Conservation (phyloP, 75 land plant genomes). For the Larix kaempferi region DNA sequence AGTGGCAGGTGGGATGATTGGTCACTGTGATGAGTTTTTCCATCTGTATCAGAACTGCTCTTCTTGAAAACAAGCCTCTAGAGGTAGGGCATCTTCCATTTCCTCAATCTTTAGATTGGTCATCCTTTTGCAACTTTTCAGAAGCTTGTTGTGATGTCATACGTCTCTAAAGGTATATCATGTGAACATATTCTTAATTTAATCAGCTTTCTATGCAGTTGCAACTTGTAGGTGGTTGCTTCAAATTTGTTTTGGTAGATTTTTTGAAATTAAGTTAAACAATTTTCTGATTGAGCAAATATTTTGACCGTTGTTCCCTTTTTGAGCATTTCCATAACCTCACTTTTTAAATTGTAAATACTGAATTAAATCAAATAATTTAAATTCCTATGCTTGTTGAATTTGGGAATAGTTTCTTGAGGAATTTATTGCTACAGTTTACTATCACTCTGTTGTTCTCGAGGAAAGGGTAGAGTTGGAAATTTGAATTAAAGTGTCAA, state of each 20-base stretch:
- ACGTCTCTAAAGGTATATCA: not conserved
- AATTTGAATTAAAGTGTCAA: not conserved
- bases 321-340: not conserved
- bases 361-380: not conserved
- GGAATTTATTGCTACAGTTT: not conserved
- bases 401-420: not conserved
- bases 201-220: constrained; percentile 5
- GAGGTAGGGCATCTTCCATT: constrained; percentile 29
- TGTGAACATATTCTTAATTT: not conserved
- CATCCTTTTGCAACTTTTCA: not conserved
- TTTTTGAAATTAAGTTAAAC: not conserved
- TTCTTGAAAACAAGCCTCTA: constrained; percentile 74
- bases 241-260: not conserved
- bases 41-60: constrained; percentile 55
- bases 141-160: not conserved
- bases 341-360: not conserved
- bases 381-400: not conserved
- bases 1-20: constrained; percentile 81
- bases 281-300: not conserved
- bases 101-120: not conserved
- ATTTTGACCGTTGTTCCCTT: not conserved
- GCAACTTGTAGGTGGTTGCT: not conserved
- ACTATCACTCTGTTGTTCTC: not conserved
- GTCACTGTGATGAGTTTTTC: constrained; percentile 70
- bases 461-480: not conserved